These are phyloP conservation scores for Grosmannia penicillata DNA, from an alignment of 2,329 filamentous ascomycete genomes.

Conservation along the genomic window DNA sequence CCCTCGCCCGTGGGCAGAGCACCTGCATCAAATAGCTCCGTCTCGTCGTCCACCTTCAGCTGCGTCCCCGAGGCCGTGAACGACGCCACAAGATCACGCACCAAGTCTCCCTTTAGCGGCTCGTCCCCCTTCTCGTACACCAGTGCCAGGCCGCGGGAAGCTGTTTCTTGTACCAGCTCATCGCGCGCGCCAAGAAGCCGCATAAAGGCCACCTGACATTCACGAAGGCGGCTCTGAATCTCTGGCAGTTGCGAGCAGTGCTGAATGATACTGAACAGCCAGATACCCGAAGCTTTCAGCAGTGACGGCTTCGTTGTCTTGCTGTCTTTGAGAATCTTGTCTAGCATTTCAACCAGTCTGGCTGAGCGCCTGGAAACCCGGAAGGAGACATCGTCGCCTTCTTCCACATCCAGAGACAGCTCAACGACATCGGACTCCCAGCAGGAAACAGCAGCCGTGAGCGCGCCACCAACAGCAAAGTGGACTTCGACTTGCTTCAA, in stretches of 20 bases:
- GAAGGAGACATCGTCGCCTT: conserved; percentile 22
- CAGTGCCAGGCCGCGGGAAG: conserved; percentile 76
- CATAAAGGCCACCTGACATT: conserved; percentile 80
- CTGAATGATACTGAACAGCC: conserved; percentile 83
- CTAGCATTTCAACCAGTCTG: conserved; percentile 39
- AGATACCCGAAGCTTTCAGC: conserved; percentile 85
- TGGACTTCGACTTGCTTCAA: conserved; percentile 77
- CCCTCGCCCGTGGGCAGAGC: conserved; percentile 82
- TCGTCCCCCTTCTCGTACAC: conserved; percentile 89
- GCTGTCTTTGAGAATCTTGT: conserved; percentile 63
- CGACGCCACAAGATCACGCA: conserved; percentile 73
- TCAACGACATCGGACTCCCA: conserved; percentile 75
- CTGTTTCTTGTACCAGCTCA: conserved; percentile 89
- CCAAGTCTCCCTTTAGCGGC: conserved; percentile 64
- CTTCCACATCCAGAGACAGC: conserved; percentile 61
- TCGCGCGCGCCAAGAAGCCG: conserved; percentile 75
- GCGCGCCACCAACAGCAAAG: conserved; percentile 78
- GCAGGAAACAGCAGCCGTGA: conserved; percentile 61
- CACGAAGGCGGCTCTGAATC: conserved; percentile 58
- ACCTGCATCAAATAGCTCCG: conserved; percentile 84
- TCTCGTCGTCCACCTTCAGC: conserved; percentile 78
- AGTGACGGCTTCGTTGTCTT: conserved; percentile 76
- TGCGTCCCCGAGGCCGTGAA: conserved; percentile 67
- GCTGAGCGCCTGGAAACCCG: conserved; percentile 22
- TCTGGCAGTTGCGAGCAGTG: conserved; percentile 69